Base-by-base conservation (phyloP, 257 asterid genomes). In the Henckelia pumila region DNA sequence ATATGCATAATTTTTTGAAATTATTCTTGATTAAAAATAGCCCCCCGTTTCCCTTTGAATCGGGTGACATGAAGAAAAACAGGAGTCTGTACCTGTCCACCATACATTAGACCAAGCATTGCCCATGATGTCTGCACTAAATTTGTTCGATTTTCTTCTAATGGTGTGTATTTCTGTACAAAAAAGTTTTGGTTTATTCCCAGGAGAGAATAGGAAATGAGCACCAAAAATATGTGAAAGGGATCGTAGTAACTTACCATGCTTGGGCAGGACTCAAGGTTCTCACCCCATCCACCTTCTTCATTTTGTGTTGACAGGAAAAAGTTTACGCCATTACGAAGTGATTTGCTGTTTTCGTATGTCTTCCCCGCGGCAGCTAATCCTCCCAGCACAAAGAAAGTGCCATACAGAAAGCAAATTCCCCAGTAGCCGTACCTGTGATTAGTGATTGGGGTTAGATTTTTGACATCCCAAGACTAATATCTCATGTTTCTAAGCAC, bases 251-350 rank as follows among this genome's bases (percentile, higher is more conserved):
- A 22, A 1, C n/a, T 69, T 79, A 84, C 97, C 97, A 88, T 83
- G 85, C 78, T 83, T 61, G 92, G 97, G 78, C 97, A 88, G 26
- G 97, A 88, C 68, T 84, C 84, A 0, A 75, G 86, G 77, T 83
- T 75, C 73, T 90, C 97, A 61, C 96, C 97, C 97, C 96, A 90
- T 40, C 96, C 96, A 28, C 96, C 97, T 68, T 88, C 90, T 71
- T 90, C 82, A n/a, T 88, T 86, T 57, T 90, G 97, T 20, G 70
- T 71, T 7, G 85, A 65, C 44, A 90, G 56, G 68, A 67, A 86
- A 67, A 90, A 90, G 6, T 83, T 10, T 2, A 77, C 85, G 0
- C 80, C 97, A 40, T 85, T 86, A 0, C 92, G 49, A 40, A 88
- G 76, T 2, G 84, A 72, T 77, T 80, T 79, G 55, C 84, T 68